Conservation (phyloP, 306 rosid genomes). For the Cyclanthera cordifolia region DNA sequence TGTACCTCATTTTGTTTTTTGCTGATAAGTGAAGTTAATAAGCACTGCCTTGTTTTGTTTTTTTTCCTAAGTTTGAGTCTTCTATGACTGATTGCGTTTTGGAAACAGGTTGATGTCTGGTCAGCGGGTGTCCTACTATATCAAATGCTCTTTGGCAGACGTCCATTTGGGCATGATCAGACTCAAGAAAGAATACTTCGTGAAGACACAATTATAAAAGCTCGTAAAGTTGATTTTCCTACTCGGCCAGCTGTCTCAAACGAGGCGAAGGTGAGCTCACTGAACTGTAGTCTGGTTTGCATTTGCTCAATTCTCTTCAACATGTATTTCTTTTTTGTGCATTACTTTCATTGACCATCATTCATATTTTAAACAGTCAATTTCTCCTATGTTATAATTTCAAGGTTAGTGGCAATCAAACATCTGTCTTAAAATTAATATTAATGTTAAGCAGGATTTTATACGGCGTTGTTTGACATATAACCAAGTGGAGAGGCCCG, state of each 20-base stretch:
- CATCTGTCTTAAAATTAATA: not conserved
- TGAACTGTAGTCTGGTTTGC: not conserved
- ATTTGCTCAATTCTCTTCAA: not conserved
- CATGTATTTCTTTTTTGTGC: not conserved
- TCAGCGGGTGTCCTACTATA: slow-evolving; percentile 79
- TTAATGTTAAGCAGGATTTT: slow-evolving; percentile 43
- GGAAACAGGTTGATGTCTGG: slow-evolving; percentile 93
- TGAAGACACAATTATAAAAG: slow-evolving; percentile 94
- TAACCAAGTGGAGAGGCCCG: slow-evolving; percentile 90
- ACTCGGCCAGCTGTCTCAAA: slow-evolving; percentile 73
- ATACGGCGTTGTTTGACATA: slow-evolving; percentile 82
- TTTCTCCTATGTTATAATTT: not conserved
- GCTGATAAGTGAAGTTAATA: not conserved
- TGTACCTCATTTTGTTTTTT: not conserved
- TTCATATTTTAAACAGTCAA: not conserved
- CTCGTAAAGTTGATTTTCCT: slow-evolving; percentile 92
- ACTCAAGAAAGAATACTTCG: slow-evolving; percentile 90
- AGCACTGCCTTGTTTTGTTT: not conserved
- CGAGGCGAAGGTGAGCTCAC: slow-evolving; percentile 95
- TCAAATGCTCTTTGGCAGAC: slow-evolving; percentile 94
- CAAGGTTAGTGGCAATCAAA: not conserved
- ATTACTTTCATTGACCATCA: not conserved
- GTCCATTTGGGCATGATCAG: slow-evolving; percentile 98
- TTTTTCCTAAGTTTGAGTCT: not conserved
- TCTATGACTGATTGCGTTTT: slow-evolving; percentile 19